Evolutionary conservation across 805 yeast genomes (phyloP).

Genomic region (Kodamaea fukazawae): DNA sequence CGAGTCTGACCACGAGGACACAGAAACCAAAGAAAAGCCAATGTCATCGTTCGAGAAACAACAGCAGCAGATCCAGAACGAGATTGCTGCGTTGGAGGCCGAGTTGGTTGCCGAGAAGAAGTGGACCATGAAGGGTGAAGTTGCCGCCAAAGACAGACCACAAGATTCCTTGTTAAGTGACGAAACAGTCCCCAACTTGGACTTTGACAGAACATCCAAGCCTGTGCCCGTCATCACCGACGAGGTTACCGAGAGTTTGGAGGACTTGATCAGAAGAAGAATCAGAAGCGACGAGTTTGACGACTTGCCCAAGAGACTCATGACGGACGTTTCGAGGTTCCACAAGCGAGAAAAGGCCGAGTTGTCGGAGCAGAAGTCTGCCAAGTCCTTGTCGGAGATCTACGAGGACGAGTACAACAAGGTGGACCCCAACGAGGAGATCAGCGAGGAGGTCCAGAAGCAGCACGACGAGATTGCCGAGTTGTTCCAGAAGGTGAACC

Average conservation of each 20-base stretch:
- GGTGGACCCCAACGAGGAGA: constrained; percentile 44
- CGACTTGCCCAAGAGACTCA: constrained; percentile 73
- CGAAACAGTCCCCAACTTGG: constrained; percentile 51
- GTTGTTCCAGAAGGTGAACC: constrained; percentile 58
- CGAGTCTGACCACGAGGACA: constrained; percentile 32
- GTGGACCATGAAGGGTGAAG: constrained; percentile 96
- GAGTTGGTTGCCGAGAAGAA: constrained; percentile 87
- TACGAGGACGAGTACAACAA: constrained; percentile 79
- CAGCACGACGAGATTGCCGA: constrained; percentile 78
- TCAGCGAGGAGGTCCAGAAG: constrained; percentile 60
- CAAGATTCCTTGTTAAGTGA: constrained; percentile 79
- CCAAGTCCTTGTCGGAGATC: constrained; percentile 84
- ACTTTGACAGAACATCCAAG: constrained; percentile 89
- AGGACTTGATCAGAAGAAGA: constrained; percentile 84
- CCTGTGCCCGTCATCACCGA: constrained; percentile 95
- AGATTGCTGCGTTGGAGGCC: constrained; percentile 75
- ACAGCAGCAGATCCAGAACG: constrained; percentile 70
- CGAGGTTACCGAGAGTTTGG: constrained; percentile 81
- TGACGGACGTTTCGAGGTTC: constrained; percentile 64
- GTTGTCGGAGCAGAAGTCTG: constrained; percentile 78
- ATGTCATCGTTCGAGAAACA: constrained; percentile 81
- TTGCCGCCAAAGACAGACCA: constrained; percentile 76
- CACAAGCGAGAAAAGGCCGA: constrained; percentile 49
- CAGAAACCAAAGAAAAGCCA: constrained; percentile 16
- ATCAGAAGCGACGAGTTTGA: constrained; percentile 75